Conservation (phyloP, 176 grass and related monocot genomes). For the Eremochloa ophiuroides region DNA sequence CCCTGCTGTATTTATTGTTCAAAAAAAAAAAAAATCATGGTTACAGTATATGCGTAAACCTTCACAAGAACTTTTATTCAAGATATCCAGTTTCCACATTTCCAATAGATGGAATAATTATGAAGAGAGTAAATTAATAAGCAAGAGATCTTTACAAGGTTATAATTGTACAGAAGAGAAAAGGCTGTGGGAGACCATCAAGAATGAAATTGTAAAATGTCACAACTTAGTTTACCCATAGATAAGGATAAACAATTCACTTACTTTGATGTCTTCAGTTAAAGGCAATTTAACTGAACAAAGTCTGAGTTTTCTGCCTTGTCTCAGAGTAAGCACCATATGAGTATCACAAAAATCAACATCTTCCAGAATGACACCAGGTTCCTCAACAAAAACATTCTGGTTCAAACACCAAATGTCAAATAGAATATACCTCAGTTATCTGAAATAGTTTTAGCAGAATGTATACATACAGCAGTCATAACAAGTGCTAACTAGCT, state of each 20-base stretch:
- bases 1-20: too few species aligned
- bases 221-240: not conserved
- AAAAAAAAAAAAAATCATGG: not conserved
- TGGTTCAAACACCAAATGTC: conserved; percentile 37
- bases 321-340: conserved; percentile 77
- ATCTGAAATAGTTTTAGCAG: not conserved
- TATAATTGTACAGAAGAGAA: not conserved
- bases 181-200: not conserved
- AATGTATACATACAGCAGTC: not conserved
- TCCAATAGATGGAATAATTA: not conserved
- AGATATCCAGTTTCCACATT: conserved; percentile 1
- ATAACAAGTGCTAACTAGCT: not conserved
- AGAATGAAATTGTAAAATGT: conserved; percentile 26
- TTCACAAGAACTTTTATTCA: not conserved
- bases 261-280: conserved; percentile 54
- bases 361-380: conserved; percentile 57
- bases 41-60: not conserved
- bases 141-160: not conserved
- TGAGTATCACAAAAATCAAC: conserved; percentile 90
- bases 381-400: conserved; percentile 66
- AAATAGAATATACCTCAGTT: not conserved
- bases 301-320: conserved; percentile 60
- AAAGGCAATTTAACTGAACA: conserved; percentile 74
- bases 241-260: conserved; percentile 12
- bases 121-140: not conserved